These are phyloP conservation scores for Trichoderma polysporum DNA, from an alignment of 2,329 filamentous ascomycete species.

Conservation along the genomic window DNA sequence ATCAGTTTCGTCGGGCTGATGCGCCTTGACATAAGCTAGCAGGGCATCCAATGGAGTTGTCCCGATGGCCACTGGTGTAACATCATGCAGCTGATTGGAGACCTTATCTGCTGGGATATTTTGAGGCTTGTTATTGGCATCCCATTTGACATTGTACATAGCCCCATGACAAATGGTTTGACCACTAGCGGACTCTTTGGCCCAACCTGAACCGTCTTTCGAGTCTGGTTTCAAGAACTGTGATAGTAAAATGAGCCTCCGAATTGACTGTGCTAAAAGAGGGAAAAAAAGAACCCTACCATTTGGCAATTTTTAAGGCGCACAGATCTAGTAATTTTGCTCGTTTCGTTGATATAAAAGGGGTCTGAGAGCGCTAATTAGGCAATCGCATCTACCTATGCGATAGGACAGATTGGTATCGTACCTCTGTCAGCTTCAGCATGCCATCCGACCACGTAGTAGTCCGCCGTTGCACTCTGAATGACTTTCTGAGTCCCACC, in stretches of 20 bases:
- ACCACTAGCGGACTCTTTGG: conserved; percentile 17
- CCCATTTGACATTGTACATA: conserved; percentile 41
- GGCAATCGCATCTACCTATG: no score
- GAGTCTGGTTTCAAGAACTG: conserved; percentile 6
- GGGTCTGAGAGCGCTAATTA: conserved; percentile 15
- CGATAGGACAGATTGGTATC: background rate
- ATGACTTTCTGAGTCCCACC: conserved; percentile 25
- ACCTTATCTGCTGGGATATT: conserved; percentile 13
- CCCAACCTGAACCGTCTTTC: background rate
- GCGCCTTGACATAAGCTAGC: conserved; percentile 33
- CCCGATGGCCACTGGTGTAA: background rate
- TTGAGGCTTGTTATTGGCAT: conserved; percentile 20
- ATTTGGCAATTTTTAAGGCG: conserved; percentile 20
- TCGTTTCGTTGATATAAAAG: background rate
- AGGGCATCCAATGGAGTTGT: conserved; percentile 40
- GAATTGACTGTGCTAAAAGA: no score
- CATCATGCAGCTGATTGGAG: background rate
- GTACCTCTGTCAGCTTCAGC: conserved; percentile 25
- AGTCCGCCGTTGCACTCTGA: conserved; percentile 32
- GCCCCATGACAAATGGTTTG: conserved; percentile 36
- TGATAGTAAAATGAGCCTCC: background rate
- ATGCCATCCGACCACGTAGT: conserved; percentile 45
- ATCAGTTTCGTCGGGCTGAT: background rate
- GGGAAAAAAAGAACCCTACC: background rate
- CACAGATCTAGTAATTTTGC: conserved; percentile 6